Base-by-base conservation (phyloP, 2,329 filamentous ascomycete genomes). In the Fragosphaeria purpurea region DNA sequence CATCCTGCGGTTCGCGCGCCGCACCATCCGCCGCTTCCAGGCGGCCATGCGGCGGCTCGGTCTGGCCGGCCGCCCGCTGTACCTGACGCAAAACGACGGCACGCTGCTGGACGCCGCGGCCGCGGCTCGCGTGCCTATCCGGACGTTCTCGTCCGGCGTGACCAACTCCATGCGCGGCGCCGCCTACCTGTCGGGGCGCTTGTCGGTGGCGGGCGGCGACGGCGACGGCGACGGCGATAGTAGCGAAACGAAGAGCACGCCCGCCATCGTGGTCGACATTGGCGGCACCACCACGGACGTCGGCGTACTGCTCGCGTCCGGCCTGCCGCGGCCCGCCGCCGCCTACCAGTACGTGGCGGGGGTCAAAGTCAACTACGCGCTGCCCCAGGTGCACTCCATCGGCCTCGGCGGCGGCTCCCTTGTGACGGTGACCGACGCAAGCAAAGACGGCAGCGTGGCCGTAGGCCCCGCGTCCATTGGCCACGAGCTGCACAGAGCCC, bases 221-320 rank as follows among this genome's bases (percentile, higher is more conserved):
- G 22, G 22, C 22, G 22, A 22, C 22, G 22, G 22, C 22, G 22
- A 22, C 22, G 3, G 22, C 22, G 22, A 22, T 22, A 22, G 22
- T 3, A 22, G 22, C 22, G 22, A 22, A 22, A 22, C 22, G 22
- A 40, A 47, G 33, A 30, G 37, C 13, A 22, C 39, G 37, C 35
- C 35, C 7, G 38, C 53, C 54, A 67, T 75, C 47, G 74, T 79
- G 0, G 68, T 77, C 4, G 75, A 78, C 57, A 69, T 79, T 22
- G 75, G 75, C 5, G 75, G 75, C 11, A 79, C 75, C 0, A 79
- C 75, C 0, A 69, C 73, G 0, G 74, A 79, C 51, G 70, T 74
- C 6, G 73, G 75, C 5, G 58, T 75, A 0, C 55, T 79, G 5
- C 10, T 76, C 63, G 47, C 73, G 4, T 74, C 65, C 37, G 73